Conservation (phyloP, 2,329 filamentous ascomycete species). For the Escovopsis weberi region DNA sequence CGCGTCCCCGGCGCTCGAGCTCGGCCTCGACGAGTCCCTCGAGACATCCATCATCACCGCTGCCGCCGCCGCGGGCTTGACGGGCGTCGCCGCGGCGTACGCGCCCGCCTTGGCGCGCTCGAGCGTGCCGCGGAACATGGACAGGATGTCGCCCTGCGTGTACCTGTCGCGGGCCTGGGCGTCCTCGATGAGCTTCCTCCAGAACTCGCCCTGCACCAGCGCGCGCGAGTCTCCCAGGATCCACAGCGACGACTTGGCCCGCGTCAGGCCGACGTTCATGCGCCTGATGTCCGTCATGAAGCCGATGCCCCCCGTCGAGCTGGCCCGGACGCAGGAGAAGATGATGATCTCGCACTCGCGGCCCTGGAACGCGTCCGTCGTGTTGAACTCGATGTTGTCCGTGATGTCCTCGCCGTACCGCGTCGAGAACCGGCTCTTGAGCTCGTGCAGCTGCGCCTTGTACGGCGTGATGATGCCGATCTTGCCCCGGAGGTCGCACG, state of each 20-base stretch:
- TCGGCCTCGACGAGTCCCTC: constrained; percentile 2
- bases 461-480: constrained; percentile 97
- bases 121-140: constrained; percentile 31
- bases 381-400: constrained; percentile 88
- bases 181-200: constrained; percentile 75
- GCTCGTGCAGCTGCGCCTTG: constrained; percentile 75
- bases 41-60: constrained; percentile 4
- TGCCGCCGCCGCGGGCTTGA: not conserved
- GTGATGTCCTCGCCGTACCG: constrained; percentile 63
- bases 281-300: constrained; percentile 96
- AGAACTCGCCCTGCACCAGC: constrained; percentile 76
- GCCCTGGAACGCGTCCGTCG: constrained; percentile 94
- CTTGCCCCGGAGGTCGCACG: constrained; percentile 60
- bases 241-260: constrained; percentile 93
- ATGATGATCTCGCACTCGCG: constrained; percentile 97
- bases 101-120: constrained; percentile 18
- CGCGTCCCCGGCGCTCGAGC: too few relatives aligned
- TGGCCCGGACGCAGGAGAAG: constrained; percentile 94
- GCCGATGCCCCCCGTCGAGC: constrained; percentile 84
- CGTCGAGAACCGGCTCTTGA: constrained; percentile 59
- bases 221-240: constrained; percentile 86
- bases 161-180: constrained; percentile 61
- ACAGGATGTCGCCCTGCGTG: constrained; percentile 48
- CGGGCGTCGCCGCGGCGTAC: constrained; percentile 3
- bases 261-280: constrained; percentile 97